Percentiles rank a stretch among this genome's conserved stretches.
phyloP scores from a whole-genome alignment of 768 basidiomycete species.

The Podaxis sp. region DNA sequence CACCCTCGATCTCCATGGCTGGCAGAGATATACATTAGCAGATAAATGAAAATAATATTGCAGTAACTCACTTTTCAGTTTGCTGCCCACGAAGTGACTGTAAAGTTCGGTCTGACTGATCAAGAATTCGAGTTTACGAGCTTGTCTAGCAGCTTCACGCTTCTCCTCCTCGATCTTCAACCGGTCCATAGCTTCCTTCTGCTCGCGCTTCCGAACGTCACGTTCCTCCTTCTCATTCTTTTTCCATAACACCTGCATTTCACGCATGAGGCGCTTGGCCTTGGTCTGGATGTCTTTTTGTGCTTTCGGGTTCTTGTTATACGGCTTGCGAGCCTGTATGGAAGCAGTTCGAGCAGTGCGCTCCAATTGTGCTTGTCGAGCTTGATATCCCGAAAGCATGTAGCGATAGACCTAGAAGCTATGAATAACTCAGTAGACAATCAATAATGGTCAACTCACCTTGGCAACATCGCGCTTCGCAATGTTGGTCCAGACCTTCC shows the following conservation, averaged over 20 bases:
- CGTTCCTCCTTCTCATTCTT: constrained; percentile 97
- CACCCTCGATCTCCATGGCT: constrained; percentile 81
- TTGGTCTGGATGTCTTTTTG: constrained; percentile 84
- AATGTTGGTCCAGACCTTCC: constrained; percentile 89
- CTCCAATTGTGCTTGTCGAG: constrained; percentile 68
- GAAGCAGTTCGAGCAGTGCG: constrained; percentile 75
- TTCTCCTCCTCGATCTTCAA: constrained; percentile 90
- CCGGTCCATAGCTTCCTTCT: constrained; percentile 90
- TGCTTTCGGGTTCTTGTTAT: constrained; percentile 70
- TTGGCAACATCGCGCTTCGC: constrained; percentile 83
- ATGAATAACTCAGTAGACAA: not conserved
- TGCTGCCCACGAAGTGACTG: constrained; percentile 98
- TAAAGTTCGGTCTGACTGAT: constrained; percentile 99
- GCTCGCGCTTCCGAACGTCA: constrained; percentile 88
- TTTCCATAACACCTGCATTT: constrained; percentile 97
- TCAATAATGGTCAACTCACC: constrained; percentile 37
- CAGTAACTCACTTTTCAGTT: constrained; percentile 74
- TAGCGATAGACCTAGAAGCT: constrained; percentile 73
- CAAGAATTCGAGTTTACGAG: constrained; percentile 95
- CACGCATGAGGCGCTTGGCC: constrained; percentile 86
- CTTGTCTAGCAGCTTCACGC: constrained; percentile 90
- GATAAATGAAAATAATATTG: constrained; percentile 12
- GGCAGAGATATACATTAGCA: constrained; percentile 17
- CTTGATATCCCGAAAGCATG: constrained; percentile 62
- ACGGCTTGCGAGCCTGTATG: constrained; percentile 76